Percentiles rank a stretch among this genome's conserved stretches.
Evolutionary conservation across 1,139 yeast species (phyloP).

Genomic region (Taphrina deformans): DNA sequence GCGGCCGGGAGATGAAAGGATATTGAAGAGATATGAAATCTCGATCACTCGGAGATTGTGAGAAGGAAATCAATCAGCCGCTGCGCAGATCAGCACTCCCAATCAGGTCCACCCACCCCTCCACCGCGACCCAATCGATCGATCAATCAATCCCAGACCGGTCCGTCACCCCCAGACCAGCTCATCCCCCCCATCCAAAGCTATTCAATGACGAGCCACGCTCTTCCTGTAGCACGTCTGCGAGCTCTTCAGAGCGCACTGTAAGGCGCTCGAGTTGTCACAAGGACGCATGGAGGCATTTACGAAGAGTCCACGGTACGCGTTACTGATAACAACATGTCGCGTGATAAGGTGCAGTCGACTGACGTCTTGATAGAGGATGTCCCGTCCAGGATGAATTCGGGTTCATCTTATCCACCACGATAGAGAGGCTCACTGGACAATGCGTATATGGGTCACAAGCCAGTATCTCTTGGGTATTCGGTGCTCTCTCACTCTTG

Average conservation of each 20-base stretch:
- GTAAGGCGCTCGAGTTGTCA: too few relatives aligned
- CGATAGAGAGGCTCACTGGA: slow-evolving; percentile 32
- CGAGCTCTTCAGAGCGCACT: neutral
- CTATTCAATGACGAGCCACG: too few relatives aligned
- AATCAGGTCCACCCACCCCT: too few relatives aligned
- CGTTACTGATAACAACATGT: neutral
- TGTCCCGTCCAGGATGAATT: slow-evolving; percentile 19
- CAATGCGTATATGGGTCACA: slow-evolving; percentile 28
- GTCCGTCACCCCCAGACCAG: neutral
- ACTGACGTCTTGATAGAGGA: neutral
- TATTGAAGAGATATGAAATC: too few relatives aligned
- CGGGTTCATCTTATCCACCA: slow-evolving; percentile 10
- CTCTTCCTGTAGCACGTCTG: neutral
- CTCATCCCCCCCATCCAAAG: too few relatives aligned
- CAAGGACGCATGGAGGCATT: slow-evolving; percentile 5
- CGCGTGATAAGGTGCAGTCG: neutral
- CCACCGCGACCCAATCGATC: too few relatives aligned
- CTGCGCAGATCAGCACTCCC: too few relatives aligned
- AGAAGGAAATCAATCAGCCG: too few relatives aligned
- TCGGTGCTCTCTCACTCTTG: slow-evolving; percentile 24
- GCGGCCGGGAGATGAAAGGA: too few relatives aligned
- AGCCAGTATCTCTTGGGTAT: slow-evolving; percentile 25
- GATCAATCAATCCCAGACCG: too few relatives aligned
- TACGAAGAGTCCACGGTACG: slow-evolving; percentile 13
- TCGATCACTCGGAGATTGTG: too few relatives aligned